phyloP scores from a whole-genome alignment of 495 filamentous ascomycete species.

The Annulohypoxylon moriforme region DNA sequence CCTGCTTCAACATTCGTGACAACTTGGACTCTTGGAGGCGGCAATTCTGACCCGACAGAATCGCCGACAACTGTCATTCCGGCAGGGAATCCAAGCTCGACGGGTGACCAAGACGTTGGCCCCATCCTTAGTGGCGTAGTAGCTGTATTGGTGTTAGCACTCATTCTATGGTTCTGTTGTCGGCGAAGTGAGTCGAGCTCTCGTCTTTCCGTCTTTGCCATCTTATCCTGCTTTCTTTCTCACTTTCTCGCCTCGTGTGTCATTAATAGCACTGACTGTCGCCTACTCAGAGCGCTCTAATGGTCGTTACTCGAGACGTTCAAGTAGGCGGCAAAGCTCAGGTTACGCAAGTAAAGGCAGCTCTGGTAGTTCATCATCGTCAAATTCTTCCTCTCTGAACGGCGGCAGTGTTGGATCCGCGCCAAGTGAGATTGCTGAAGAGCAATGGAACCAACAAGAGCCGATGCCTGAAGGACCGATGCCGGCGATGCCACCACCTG shows the following conservation, averaged over 20 bases:
- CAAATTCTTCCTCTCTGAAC: slow-evolving; percentile 27
- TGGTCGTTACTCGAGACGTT: slow-evolving; percentile 27
- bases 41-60: slow-evolving; percentile 23
- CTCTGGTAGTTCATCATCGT: slow-evolving; percentile 23
- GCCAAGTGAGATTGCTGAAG: slow-evolving; percentile 27
- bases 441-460: slow-evolving; percentile 26
- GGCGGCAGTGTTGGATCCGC: slow-evolving; percentile 21
- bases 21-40: slow-evolving; percentile 36
- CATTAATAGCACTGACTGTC: not conserved
- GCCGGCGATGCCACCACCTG: slow-evolving; percentile 28
- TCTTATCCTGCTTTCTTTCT: not conserved
- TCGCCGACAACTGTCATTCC: slow-evolving; percentile 27
- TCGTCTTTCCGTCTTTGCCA: not conserved
- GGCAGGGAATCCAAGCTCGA: slow-evolving; percentile 3
- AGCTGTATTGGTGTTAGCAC: slow-evolving; percentile 24
- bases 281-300: slow-evolving; percentile 11
- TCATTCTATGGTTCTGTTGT: slow-evolving; percentile 35
- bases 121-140: slow-evolving; percentile 36
- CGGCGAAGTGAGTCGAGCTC: slow-evolving; percentile 30
- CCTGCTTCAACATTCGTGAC: slow-evolving; percentile 34
- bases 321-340: slow-evolving; percentile 27
- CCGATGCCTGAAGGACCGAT: slow-evolving; percentile 17
- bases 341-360: slow-evolving; percentile 26
- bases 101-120: slow-evolving; percentile 21
- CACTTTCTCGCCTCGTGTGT: not conserved